A percentile compares a stretch with the other conserved stretches of the same genome.
Evolutionary conservation across 2,329 filamentous ascomycete species (phyloP).

Genomic region (Colletotrichum nymphaeae): DNA sequence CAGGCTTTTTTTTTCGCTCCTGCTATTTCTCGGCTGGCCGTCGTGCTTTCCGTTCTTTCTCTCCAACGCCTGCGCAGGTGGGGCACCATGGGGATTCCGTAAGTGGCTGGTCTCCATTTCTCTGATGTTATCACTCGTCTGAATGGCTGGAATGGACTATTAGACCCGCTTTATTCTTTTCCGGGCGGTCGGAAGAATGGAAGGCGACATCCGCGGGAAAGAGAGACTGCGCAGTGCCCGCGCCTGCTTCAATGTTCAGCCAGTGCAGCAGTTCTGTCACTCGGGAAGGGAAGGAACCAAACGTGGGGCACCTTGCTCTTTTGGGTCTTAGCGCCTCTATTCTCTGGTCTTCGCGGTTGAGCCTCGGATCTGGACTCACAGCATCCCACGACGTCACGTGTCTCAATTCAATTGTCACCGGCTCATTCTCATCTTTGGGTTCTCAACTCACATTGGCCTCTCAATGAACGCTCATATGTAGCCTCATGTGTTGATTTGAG

Average conservation of each 20-base stretch:
- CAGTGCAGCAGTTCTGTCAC: neutral
- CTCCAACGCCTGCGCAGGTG: neutral
- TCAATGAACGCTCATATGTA: neutral
- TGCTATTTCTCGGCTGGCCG: neutral
- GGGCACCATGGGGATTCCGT: constrained; percentile 6
- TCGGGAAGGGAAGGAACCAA: constrained; percentile 34
- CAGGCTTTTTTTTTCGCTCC: neutral
- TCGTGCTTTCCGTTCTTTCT: too few species aligned
- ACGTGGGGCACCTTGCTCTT: neutral
- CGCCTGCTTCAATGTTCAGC: constrained; percentile 1
- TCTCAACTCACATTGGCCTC: neutral
- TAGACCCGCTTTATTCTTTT: neutral
- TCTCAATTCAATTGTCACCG: neutral
- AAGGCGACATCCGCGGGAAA: constrained; percentile 30
- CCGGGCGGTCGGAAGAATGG: constrained; percentile 27
- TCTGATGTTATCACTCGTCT: neutral
- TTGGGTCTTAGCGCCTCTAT: neutral
- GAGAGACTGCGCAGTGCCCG: constrained; percentile 2
- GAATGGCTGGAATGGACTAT: neutral
- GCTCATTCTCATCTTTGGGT: neutral
- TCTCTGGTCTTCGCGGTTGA: constrained; percentile 10
- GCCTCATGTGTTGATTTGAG: too few species aligned
- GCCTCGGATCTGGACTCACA: constrained; percentile 15
- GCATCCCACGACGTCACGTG: constrained; percentile 2
- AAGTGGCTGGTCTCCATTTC: constrained; percentile 11